Evolutionary conservation across 2,329 filamentous ascomycete species (phyloP), one percentile per base, ranked within the genome.

Genomic region (Cladophialophora carrionii): DNA sequence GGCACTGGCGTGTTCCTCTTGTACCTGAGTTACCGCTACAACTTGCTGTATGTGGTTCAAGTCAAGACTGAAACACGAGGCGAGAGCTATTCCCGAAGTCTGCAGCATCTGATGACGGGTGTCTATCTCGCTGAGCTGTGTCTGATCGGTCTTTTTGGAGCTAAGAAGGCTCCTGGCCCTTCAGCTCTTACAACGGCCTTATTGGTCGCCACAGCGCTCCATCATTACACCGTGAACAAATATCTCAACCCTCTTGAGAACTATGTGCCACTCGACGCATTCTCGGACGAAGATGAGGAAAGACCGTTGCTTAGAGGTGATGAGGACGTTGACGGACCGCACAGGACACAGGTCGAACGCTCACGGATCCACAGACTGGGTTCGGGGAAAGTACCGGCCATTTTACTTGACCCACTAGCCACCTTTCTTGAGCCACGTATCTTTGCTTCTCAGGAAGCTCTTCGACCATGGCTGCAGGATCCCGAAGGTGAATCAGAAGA

Each of bases 21-120:
- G 75, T 96, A 96, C 75, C 80, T 93, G 59, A 90, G 92, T 37
- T 96, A 92, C 82, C 87, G 91, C 34, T 96, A 97, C 82, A 96
- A 96, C 73, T 80, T 97, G 55, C 83, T 97, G 58, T 97, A 91
- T 76, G 92, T 96, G 7, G 90, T 89, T 65, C 89, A 96, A 75
- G 87, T 90, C 10, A 81, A 87, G 65, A 86, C 96, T 72, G 92
- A 97, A 73, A 96, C 91, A 41, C 91, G 94, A 72, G 93, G 94
- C 1, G 84, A 94, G 1, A 90, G 94, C 70, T 97, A 97, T 74
- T 91, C 93, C 0, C 87, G 89, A 17, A 92, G 92, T 0, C 82
- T 97, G 17, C 88, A 95, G 75, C 93, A 97, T 68, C 84, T 96
- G 37, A 85, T 96, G 48, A 88, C 88, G 0, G 92, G 94, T 10